Base-by-base conservation (phyloP, 495 filamentous ascomycete species). In the Talaromyces ruber region DNA sequence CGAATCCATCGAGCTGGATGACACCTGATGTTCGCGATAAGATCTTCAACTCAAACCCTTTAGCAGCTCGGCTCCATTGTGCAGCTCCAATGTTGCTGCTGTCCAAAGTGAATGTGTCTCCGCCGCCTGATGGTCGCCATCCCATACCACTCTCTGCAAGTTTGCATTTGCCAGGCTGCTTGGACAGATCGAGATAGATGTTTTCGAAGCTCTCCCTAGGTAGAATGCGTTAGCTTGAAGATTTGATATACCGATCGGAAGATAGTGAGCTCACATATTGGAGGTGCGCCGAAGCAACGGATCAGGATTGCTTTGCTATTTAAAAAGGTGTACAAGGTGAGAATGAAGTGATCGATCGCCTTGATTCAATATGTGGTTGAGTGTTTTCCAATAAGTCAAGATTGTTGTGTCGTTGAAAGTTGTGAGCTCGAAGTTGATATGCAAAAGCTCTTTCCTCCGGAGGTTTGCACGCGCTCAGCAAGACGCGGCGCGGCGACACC, bases 21-120 rank as follows among this genome's bases (percentile, higher is more conserved):
- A 97, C 86, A 52, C 90, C 91, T 39, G 89, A 88, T 26, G 84
- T 88, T 63, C 94, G 79, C 65, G 89, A 87, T 57, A 93, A 74
- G 50, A 98, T 87, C 78, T 95, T 98, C 68, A 98, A 72, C 75
- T 99, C 95, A 72, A 88, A 94, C 58, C 95, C 95, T 71, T 88
- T 89, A 16, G 92, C 86, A 34, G 93, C 95, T 63, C 92, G 85
- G 75, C 92, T 97, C 95, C 95, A 99, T 69, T 98, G 94, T 52
- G 93, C 93, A 59, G 80, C 83, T 62, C 80, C 81, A 64, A 98
- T 88, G 70, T 96, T 90, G 70, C 81, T 84, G 66, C 82, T 83
- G 69, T 96, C 91, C 60, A 97, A 82, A 9, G 92, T 97, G 72
- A 95, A 97, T 61, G 91, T 91, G 47, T 97, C 93, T 68, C 91